Percentiles rank a stretch among this genome's conserved stretches.
phyloP scores from a whole-genome alignment of 78 protist genomes.

The Dictyostelium discoideum region dicty_2.7 NC_007091.3:2906001-2906500 shows the following conservation, averaged over 20 bases:
- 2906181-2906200: constrained; percentile 54
- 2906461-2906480: neutral
- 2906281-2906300: neutral
- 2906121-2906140: constrained; percentile 70
- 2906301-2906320: neutral
- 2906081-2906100: constrained; percentile 45
- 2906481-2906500: neutral
- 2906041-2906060: constrained; percentile 77
- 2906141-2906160: constrained; percentile 28
- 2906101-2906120: constrained; percentile 39
- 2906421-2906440: constrained; percentile 28
- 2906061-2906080: constrained; percentile 47
- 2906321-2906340: constrained; percentile 19
- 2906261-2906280: neutral
- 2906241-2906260: constrained; percentile 32
- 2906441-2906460: constrained; percentile 8
- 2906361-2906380: constrained; percentile 41
- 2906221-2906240: constrained; percentile 41
- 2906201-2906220: constrained; percentile 74
- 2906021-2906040: constrained; percentile 15
- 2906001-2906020: constrained; percentile 29
- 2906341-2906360: constrained; percentile 18
- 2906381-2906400: constrained; percentile 36
- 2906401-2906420: constrained; percentile 59
- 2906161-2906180: neutral